Evolutionary conservation across 306 rosid genomes (phyloP), one percentile per base, ranked within the genome.

Genomic region (Trichosanthes cucumerina): DNA sequence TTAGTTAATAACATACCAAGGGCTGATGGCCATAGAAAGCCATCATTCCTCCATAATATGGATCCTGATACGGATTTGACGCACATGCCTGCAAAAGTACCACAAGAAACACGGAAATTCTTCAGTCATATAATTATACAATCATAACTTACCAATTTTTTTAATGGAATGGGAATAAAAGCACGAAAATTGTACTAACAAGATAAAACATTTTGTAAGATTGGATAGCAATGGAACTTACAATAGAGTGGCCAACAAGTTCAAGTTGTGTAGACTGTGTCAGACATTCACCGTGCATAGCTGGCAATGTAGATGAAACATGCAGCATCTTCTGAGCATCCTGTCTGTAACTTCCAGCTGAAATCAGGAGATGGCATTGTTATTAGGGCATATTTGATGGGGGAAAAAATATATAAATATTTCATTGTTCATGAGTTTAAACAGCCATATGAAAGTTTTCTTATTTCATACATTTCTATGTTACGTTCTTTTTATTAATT

Each of bases 241-340:
- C 99, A 81, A 89, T 90, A 79, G 99, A 91, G 83, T 95, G 99
- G 77, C 99, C 98, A 57, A 95, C 90, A 76, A 91, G 99, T 83
- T 95, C 97, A 81, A 95, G 92, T 76, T 88, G 93, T 34, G 96
- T 91, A 31, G 97, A 82, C 80, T 88, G 96, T 0, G 86, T 64
- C 44, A 82, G 82, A 79, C 88, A 73, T 49, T 83, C 96, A 56
- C 86, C 97, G 26, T 49, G 89, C 78, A 81, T 65, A 23, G 89
- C 77, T 9, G 91, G 93, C 36, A 80, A 85, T 80, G 87, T 39
- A 34, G 96, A 82, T 9, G 89, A 77, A 77, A 81, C 77, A 76
- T 85, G 89, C 85, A 84, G 91, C 84, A 80, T 43, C 75, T 79
- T 90, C 82, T 83, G 92, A 81, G 85, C 85, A 79, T 88, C 95